phyloP scores from a whole-genome alignment of 805 yeast genomes.

The Saccharomycopsis lassenensis region DNA sequence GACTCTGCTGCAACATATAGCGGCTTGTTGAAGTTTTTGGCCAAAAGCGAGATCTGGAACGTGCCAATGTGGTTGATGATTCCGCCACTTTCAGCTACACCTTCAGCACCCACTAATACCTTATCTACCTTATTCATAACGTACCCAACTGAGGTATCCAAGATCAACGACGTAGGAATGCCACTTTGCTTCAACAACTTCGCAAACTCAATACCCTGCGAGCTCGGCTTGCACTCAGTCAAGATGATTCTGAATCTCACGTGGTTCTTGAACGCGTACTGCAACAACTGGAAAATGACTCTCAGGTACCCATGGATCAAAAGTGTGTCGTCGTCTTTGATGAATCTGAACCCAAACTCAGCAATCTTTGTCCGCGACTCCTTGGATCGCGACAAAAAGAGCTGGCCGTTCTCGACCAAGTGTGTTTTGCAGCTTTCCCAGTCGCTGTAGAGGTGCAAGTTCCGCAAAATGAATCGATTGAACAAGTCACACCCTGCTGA shows the following conservation, averaged over 20 bases:
- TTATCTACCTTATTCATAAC: constrained; percentile 87
- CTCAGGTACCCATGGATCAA: constrained; percentile 88
- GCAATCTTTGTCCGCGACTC: constrained; percentile 84
- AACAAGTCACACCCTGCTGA: constrained; percentile 97
- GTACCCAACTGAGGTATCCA: constrained; percentile 90
- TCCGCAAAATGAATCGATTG: constrained; percentile 84
- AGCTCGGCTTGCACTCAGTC: constrained; percentile 79
- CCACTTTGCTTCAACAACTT: constrained; percentile 52
- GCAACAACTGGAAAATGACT: constrained; percentile 69
- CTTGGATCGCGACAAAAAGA: constrained; percentile 86
- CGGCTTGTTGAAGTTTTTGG: constrained; percentile 84
- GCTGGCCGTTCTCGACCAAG: constrained; percentile 85
- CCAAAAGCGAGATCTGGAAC: constrained; percentile 87
- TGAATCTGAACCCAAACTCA: constrained; percentile 75
- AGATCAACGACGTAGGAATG: constrained; percentile 79
- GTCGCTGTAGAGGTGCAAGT: constrained; percentile 76
- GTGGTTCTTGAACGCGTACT: constrained; percentile 58
- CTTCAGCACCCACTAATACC: constrained; percentile 95
- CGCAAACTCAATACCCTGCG: constrained; percentile 63
- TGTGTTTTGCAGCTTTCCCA: constrained; percentile 91
- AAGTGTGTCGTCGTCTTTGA: constrained; percentile 84
- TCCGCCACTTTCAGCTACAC: constrained; percentile 98
- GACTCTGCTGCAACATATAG: constrained; percentile 89
- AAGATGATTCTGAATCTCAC: constrained; percentile 83
- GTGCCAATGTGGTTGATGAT: constrained; percentile 92